phyloP scores from a whole-genome alignment of 2,329 filamentous ascomycete genomes.

The Apiospora phragmitis region DNA sequence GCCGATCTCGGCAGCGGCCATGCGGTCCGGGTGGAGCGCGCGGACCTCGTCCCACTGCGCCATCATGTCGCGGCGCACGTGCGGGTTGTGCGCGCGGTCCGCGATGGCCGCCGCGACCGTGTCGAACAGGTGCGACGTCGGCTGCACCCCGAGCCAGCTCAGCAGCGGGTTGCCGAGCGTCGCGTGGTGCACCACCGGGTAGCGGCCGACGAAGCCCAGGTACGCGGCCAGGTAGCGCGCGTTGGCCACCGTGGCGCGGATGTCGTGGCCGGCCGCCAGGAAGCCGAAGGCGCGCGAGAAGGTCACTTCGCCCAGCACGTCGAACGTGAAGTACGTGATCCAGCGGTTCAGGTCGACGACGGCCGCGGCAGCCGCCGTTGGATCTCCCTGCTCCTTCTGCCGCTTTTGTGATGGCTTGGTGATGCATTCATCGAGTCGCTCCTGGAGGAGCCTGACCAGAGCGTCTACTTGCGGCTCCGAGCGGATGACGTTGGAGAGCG shows the following conservation, averaged over 20 bases:
- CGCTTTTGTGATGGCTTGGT: neutral
- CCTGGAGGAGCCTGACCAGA: conserved; percentile 16
- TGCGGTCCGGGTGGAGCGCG: neutral
- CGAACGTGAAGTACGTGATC: conserved; percentile 30
- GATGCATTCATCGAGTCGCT: conserved; percentile 19
- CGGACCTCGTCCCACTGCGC: conserved; percentile 24
- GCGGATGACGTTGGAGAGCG: conserved; percentile 32
- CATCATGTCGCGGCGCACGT: conserved; percentile 25
- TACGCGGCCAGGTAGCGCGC: conserved; percentile 18
- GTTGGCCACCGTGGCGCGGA: conserved; percentile 32
- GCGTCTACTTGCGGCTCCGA: conserved; percentile 19
- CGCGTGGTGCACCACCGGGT: conserved; percentile 24
- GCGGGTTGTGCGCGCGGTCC: conserved; percentile 23
- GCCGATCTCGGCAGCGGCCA: neutral
- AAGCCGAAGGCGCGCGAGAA: conserved; percentile 35
- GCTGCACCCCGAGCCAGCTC: conserved; percentile 27
- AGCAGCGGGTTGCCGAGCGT: conserved; percentile 30
- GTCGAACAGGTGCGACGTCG: conserved; percentile 29
- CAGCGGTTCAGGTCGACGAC: conserved; percentile 25
- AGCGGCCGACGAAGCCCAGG: conserved; percentile 25
- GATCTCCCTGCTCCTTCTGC: conserved; percentile 19
- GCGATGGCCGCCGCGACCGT: conserved; percentile 25
- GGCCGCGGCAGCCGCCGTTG: conserved; percentile 17
- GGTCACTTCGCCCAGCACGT: conserved; percentile 32
- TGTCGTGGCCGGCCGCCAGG: conserved; percentile 29